A percentile compares a stretch with the other conserved stretches of the same genome.
Conservation (phyloP, 108 stramenopile genomes). For the Cyclotella sp. region DNA sequence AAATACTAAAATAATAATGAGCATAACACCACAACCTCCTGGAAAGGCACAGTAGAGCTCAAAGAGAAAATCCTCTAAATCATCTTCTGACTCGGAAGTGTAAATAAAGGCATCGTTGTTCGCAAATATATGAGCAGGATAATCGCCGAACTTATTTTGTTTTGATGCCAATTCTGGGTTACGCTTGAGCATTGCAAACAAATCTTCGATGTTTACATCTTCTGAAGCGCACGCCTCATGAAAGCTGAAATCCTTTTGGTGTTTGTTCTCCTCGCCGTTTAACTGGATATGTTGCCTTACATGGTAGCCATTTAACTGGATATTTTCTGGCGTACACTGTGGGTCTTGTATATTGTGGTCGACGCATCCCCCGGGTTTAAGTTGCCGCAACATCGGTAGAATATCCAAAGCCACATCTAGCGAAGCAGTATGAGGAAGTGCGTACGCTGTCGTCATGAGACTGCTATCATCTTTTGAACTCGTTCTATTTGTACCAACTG, state of each 20-base stretch:
- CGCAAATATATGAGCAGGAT: slow-evolving; percentile 34
- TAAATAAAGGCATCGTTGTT: slow-evolving; percentile 28
- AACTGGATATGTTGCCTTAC: background rate
- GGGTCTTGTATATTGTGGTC: slow-evolving; percentile 9
- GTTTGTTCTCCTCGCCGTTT: background rate
- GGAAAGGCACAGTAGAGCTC: slow-evolving; percentile 31
- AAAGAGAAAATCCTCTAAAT: slow-evolving; percentile 14
- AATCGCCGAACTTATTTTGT: slow-evolving; percentile 23
- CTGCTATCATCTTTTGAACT: background rate
- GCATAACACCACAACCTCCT: background rate
- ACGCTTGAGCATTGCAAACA: slow-evolving; percentile 17
- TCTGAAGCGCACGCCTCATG: slow-evolving; percentile 35
- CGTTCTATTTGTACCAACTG: background rate
- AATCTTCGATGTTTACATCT: slow-evolving; percentile 17
- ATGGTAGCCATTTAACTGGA: background rate
- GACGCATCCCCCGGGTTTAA: background rate
- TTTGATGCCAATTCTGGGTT: slow-evolving; percentile 17
- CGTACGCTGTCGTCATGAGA: background rate
- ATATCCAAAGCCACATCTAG: background rate
- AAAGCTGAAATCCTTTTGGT: background rate
- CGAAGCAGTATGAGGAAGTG: background rate
- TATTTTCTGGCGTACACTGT: background rate
- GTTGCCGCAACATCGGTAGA: background rate
- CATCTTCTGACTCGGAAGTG: slow-evolving; percentile 1
- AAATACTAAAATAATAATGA: too few species aligned